Percentiles rank a stretch among this genome's conserved stretches.
phyloP scores from a whole-genome alignment of 2,329 filamentous ascomycete species.

The Chaetomium sp. region DNA sequence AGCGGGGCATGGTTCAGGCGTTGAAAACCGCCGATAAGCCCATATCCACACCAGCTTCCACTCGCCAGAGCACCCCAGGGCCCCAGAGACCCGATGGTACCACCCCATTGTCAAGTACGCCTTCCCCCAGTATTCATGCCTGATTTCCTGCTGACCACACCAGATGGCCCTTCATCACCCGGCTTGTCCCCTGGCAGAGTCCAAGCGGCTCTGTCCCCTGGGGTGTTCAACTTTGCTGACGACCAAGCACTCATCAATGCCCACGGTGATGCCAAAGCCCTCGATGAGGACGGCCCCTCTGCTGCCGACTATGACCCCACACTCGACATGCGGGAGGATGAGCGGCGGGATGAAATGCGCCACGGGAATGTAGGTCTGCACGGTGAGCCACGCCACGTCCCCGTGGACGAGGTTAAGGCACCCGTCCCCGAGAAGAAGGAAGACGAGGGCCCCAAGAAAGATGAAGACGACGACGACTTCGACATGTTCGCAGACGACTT shows the following conservation, averaged over 20 bases:
- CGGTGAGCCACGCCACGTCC: slow-evolving; percentile 42
- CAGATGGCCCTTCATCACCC: slow-evolving; percentile 39
- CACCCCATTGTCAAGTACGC: slow-evolving; percentile 54
- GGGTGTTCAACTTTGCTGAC: slow-evolving; percentile 63
- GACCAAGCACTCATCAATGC: slow-evolving; percentile 69
- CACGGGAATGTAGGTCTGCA: slow-evolving; percentile 58
- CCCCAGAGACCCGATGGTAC: slow-evolving; percentile 41
- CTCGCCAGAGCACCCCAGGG: slow-evolving; percentile 47
- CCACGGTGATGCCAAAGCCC: slow-evolving; percentile 48
- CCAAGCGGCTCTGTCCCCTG: slow-evolving; percentile 57
- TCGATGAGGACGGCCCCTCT: slow-evolving; percentile 73
- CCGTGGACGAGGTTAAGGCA: slow-evolving; percentile 27
- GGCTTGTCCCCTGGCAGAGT: slow-evolving; percentile 43
- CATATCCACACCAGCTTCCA: slow-evolving; percentile 56
- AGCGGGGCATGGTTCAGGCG: slow-evolving; percentile 75
- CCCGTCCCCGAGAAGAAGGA: slow-evolving; percentile 34
- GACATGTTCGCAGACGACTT: slow-evolving; percentile 91
- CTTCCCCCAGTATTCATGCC: not conserved
- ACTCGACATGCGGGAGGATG: slow-evolving; percentile 84
- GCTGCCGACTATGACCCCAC: slow-evolving; percentile 92
- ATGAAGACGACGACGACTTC: slow-evolving; percentile 68
- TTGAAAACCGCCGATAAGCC: slow-evolving; percentile 67
- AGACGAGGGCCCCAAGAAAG: slow-evolving; percentile 40
- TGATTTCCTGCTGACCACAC: slow-evolving; percentile 12
- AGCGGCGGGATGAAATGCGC: slow-evolving; percentile 67